Base-by-base conservation (phyloP, 805 yeast genomes). In the Candida railenensis region DNA sequence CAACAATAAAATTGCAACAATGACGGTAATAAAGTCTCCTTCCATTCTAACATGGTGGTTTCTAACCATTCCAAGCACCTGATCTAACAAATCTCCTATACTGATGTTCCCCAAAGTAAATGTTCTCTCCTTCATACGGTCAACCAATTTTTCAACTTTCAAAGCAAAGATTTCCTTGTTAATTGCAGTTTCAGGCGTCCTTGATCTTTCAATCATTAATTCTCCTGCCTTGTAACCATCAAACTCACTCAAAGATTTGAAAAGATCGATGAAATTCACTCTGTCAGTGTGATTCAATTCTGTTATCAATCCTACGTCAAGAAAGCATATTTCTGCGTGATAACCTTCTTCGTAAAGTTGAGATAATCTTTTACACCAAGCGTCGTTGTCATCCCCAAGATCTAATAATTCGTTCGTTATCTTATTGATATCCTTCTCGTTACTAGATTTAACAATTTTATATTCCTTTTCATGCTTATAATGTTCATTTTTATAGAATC, bases 11-110 rank as follows among this genome's bases (percentile, higher is more conserved):
- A 94, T 90, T 1, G 98, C 96, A 28, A 94, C 89, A n/a, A 94
- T 86, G 20, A 94, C 96, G 25, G 96, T 89, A 37, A 94, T 83
- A 60, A 94, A 94, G 65, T 94, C 99, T 4, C 96, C 95, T 61
- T 94, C 99, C 96, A 94, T 87, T 59, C 97, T 77, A 19, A 94
- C 99, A 65, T 94, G 99, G 64, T 94, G 99, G 9, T 74, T 71
- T 50, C 98, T 74, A 16, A 94, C 98, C 97, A 94, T 90, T 2
- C 83, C 74, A 48, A 94, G 74, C 76, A 92, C 91, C 58, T 83
- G 86, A 54, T 89, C 94, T 47, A 94, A 72, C 47, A 94, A 71
- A 57, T 91, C 97, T 3, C 98, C 97, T 51, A 94, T 88, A 33
- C 92, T 87, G 12, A 94, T 85, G 40, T 89, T 87, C 0, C 98